Percentiles rank a stretch among this genome's conserved stretches.
phyloP scores from a whole-genome alignment of 768 basidiomycete genomes.

The Boletus rex-veris region DNA sequence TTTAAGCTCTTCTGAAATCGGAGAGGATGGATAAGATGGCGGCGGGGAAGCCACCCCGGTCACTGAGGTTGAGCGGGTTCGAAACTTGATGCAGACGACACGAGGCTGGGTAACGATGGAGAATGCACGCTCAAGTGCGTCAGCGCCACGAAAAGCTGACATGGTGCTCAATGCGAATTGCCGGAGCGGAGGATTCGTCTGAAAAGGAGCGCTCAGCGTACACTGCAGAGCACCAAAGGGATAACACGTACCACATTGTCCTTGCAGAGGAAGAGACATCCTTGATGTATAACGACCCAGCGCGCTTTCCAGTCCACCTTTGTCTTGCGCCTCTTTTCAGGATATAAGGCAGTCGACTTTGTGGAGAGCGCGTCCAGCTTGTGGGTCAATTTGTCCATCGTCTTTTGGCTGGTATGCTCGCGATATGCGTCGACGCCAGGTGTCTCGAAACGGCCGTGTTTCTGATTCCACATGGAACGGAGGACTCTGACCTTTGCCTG shows the following conservation, averaged over 20 bases:
- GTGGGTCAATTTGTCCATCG: slow-evolving; percentile 13
- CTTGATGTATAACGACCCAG: slow-evolving; percentile 61
- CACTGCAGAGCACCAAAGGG: slow-evolving; percentile 2
- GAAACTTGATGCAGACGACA: slow-evolving; percentile 44
- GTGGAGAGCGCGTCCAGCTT: slow-evolving; percentile 7
- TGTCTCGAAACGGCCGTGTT: slow-evolving; percentile 26
- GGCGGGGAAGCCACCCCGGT: slow-evolving; percentile 13
- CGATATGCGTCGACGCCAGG: slow-evolving; percentile 7
- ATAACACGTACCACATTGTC: slow-evolving; percentile 43
- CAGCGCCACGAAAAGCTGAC: slow-evolving; percentile 41
- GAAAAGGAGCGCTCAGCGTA: slow-evolving; percentile 3
- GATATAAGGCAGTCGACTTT: slow-evolving; percentile 3
- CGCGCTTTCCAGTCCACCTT: slow-evolving; percentile 60
- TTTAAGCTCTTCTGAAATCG: slow-evolving; percentile 14
- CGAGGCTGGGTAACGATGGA: slow-evolving; percentile 21
- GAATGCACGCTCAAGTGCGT: slow-evolving; percentile 37
- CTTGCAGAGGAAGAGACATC: slow-evolving; percentile 51
- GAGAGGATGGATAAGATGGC: slow-evolving; percentile 25
- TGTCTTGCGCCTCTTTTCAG: slow-evolving; percentile 29
- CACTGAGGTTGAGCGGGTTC: background rate
- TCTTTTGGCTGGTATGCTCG: background rate
- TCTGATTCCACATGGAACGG: slow-evolving; percentile 39
- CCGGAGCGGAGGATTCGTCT: slow-evolving; percentile 42
- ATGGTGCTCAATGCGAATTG: slow-evolving; percentile 40
- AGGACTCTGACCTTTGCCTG: slow-evolving; percentile 51